These are phyloP conservation scores for Buxus sempervirens DNA, from an alignment of 164 flowering plant genomes.

Conservation along the genomic window DNA sequence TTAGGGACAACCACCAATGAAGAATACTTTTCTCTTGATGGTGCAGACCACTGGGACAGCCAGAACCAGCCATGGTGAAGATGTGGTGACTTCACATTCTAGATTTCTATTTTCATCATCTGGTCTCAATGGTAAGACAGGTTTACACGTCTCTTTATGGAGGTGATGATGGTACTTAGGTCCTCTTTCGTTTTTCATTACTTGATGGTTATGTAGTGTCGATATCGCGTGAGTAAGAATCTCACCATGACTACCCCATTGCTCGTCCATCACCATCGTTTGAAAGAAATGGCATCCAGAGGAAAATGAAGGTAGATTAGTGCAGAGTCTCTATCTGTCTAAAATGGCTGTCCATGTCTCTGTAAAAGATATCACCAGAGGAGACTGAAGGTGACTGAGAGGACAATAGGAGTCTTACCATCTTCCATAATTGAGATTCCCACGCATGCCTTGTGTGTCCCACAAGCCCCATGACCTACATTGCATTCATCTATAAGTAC, in stretches of 20 bases:
- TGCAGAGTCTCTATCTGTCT: not conserved
- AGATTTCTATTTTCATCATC: too few relatives aligned
- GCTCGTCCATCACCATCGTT: not conserved
- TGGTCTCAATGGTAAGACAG: too few relatives aligned
- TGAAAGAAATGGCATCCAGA: not conserved
- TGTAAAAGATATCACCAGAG: not conserved
- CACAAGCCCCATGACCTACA: not conserved
- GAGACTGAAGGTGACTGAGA: conserved; percentile 37
- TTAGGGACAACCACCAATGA: too few relatives aligned
- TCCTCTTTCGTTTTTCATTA: too few relatives aligned
- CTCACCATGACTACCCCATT: not conserved
- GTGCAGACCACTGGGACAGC: too few relatives aligned
- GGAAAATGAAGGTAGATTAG: not conserved
- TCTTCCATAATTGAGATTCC: conserved; percentile 36
- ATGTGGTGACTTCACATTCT: too few relatives aligned
- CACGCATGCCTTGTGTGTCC: conserved; percentile 24
- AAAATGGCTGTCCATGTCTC: too few relatives aligned
- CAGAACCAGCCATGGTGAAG: too few relatives aligned
- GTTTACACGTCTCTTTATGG: too few relatives aligned
- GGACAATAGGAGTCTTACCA: conserved; percentile 30
- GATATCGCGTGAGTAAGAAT: not conserved
- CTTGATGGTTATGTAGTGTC: too few relatives aligned
- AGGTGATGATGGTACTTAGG: too few relatives aligned
- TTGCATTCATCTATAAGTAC: conserved; percentile 27
- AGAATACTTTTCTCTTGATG: too few relatives aligned